Conservation (phyloP, 2,329 filamentous ascomycete genomes). For the Penicillium sp. region DNA sequence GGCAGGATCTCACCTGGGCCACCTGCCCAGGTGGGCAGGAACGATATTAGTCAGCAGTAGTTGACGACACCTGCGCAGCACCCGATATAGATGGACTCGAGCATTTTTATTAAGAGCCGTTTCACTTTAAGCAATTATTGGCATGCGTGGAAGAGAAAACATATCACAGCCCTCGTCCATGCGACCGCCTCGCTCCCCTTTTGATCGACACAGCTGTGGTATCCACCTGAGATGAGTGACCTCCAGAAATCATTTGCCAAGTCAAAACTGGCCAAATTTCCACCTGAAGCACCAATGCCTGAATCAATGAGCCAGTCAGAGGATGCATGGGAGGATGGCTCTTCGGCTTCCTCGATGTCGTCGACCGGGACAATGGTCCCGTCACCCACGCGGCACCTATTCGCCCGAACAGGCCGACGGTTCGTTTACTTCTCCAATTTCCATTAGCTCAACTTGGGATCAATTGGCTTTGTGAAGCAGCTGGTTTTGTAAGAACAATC, state of each 20-base stretch:
- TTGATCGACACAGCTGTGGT: slow-evolving; percentile 5
- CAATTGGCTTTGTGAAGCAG: background rate
- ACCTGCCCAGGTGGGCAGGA: no score
- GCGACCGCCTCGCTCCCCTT: background rate
- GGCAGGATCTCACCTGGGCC: no score
- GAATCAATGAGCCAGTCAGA: slow-evolving; percentile 31
- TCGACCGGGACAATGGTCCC: slow-evolving; percentile 88
- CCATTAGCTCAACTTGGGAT: background rate
- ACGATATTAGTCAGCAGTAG: background rate
- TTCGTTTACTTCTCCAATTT: slow-evolving; percentile 33
- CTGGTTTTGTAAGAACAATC: background rate
- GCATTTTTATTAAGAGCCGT: background rate
- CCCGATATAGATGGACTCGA: background rate
- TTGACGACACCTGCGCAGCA: background rate
- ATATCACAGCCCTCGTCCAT: background rate
- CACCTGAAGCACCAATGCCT: slow-evolving; percentile 47
- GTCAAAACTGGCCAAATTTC: slow-evolving; percentile 57
- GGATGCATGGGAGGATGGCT: slow-evolving; percentile 51
- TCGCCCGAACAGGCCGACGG: slow-evolving; percentile 59
- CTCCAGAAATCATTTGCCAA: slow-evolving; percentile 71
- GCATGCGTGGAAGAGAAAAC: background rate
- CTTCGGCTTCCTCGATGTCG: slow-evolving; percentile 72
- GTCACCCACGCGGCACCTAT: slow-evolving; percentile 62
- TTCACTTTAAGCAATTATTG: no score
- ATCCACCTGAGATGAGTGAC: slow-evolving; percentile 57